These are phyloP conservation scores for Phoenix roebelenii DNA, from an alignment of 176 grass and related monocot species.

Conservation along the genomic window DNA sequence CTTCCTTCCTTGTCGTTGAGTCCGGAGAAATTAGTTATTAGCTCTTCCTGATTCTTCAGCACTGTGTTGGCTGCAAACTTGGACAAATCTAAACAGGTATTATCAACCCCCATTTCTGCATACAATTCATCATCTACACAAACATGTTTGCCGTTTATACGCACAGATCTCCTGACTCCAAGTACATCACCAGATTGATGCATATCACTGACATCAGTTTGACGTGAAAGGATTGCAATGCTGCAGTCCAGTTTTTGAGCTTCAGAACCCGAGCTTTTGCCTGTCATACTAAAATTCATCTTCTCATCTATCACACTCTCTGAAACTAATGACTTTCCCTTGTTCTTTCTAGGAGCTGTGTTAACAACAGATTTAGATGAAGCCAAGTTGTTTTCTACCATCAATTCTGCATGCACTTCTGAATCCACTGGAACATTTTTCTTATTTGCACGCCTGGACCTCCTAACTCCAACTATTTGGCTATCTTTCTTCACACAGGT, in stretches of 20 bases:
- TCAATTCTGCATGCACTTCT: neutral
- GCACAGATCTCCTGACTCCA: constrained; percentile 16
- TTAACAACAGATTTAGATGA: neutral
- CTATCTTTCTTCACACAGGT: neutral
- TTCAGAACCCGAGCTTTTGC: no score
- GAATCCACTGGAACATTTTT: neutral
- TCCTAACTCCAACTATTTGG: neutral
- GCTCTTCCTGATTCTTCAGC: no score
- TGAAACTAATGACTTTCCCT: no score
- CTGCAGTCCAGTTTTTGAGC: no score
- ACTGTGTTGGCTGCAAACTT: neutral
- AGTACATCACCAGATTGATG: neutral
- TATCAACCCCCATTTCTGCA: constrained; percentile 3
- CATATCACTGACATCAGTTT: neutral
- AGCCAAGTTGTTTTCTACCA: neutral
- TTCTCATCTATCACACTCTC: no score
- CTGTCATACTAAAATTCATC: no score
- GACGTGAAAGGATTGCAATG: neutral
- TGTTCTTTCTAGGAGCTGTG: neutral
- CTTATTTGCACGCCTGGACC: neutral
- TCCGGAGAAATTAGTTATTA: no score
- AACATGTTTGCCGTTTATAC: constrained; percentile 10
- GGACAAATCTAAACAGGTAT: constrained; percentile 3
- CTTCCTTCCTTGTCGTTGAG: no score
- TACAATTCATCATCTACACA: constrained; percentile 5